phyloP scores from a whole-genome alignment of 768 basidiomycete species.

The Nidularia sp. region DNA sequence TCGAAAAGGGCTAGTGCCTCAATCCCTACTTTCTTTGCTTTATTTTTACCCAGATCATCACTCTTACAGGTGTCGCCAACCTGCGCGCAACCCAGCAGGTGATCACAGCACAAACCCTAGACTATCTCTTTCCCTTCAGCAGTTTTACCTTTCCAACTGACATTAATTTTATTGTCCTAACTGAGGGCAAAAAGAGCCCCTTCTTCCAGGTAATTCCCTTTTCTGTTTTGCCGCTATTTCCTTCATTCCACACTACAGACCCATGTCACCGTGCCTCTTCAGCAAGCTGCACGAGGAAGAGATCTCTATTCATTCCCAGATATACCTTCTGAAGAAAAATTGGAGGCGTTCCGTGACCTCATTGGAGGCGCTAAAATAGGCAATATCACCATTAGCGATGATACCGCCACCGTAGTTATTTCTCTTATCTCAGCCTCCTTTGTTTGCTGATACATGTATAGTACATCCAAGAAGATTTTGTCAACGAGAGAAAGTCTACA shows the following conservation, averaged over 20 bases:
- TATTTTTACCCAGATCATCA: background rate
- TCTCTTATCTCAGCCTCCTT: background rate
- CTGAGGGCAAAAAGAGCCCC: constrained; percentile 63
- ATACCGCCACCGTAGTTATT: constrained; percentile 52
- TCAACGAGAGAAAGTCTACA: constrained; percentile 30
- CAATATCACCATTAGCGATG: constrained; percentile 46
- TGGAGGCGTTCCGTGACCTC: constrained; percentile 55
- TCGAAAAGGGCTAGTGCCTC: constrained; percentile 42
- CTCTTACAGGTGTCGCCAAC: constrained; percentile 52
- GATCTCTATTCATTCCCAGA: constrained; percentile 35
- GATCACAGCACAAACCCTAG: constrained; percentile 60
- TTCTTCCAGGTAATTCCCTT: constrained; percentile 57
- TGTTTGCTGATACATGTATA: constrained; percentile 17
- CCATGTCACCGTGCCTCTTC: constrained; percentile 48
- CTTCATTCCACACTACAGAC: constrained; percentile 40
- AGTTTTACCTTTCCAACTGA: constrained; percentile 72
- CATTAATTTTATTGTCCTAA: constrained; percentile 57
- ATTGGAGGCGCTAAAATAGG: constrained; percentile 60
- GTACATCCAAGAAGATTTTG: constrained; percentile 80
- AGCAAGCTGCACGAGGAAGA: constrained; percentile 44
- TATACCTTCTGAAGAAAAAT: constrained; percentile 40
- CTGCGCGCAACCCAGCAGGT: constrained; percentile 60
- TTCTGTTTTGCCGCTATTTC: background rate
- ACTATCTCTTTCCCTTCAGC: constrained; percentile 69
- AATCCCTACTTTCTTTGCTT: background rate